phyloP scores from a whole-genome alignment of 305 asterid species.

The Monarda citriodora region DNA sequence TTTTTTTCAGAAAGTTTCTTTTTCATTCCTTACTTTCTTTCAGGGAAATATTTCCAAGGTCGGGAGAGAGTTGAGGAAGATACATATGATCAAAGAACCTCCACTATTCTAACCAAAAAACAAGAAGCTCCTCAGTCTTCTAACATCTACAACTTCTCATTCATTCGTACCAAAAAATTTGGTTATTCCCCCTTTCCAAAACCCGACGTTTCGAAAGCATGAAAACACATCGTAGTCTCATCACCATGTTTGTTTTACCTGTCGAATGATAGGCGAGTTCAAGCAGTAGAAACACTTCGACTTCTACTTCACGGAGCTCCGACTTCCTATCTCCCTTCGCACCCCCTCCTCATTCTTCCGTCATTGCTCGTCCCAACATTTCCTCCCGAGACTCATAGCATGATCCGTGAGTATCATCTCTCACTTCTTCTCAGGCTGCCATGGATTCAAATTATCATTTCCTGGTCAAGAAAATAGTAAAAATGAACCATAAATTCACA shows the following conservation, averaged over 20 bases:
- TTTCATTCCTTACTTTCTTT: slow-evolving; percentile 6
- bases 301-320: slow-evolving; percentile 19
- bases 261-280: slow-evolving; percentile 18
- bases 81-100: slow-evolving; percentile 32
- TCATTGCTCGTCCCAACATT: slow-evolving; percentile 17
- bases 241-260: slow-evolving; percentile 21
- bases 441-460: slow-evolving; percentile 78
- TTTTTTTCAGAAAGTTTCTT: slow-evolving; percentile 17
- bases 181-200: slow-evolving; percentile 17
- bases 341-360: slow-evolving; percentile 11
- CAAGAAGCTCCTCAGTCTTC: slow-evolving; percentile 28
- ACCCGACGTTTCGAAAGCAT: slow-evolving; percentile 17
- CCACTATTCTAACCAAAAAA: slow-evolving; percentile 43
- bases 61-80: slow-evolving; percentile 24
- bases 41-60: slow-evolving; percentile 29
- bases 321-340: slow-evolving; percentile 14
- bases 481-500: slow-evolving; percentile 33
- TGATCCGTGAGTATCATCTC: slow-evolving; percentile 1
- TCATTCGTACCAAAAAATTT: slow-evolving; percentile 18
- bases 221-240: slow-evolving; percentile 15
- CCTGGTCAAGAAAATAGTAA: slow-evolving; percentile 61
- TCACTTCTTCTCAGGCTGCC: slow-evolving; percentile 99
- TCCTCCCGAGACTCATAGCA: slow-evolving; percentile 31
- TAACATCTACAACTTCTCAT: slow-evolving; percentile 19
- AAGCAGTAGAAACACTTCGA: slow-evolving; percentile 6